A percentile compares a stretch with the other conserved stretches of the same genome.
Evolutionary conservation across 2,329 filamentous ascomycete genomes (phyloP).

Genomic region (Xylariaceae sp.): DNA sequence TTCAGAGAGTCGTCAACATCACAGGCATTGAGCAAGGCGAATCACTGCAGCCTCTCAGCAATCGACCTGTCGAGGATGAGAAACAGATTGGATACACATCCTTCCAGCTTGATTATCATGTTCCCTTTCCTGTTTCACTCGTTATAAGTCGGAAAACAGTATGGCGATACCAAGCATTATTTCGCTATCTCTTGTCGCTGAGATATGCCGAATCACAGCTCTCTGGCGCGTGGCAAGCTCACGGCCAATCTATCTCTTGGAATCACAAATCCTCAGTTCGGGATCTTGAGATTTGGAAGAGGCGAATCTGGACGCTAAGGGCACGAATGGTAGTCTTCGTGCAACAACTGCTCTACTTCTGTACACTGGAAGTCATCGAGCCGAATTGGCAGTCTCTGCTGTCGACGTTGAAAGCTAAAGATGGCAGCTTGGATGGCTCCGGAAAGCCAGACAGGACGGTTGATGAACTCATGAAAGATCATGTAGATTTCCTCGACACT

Average conservation of each 20-base stretch:
- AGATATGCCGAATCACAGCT: constrained; percentile 86
- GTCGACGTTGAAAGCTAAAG: constrained; percentile 69
- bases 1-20: constrained; percentile 95
- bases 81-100: constrained; percentile 88
- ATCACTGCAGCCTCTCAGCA: constrained; percentile 67
- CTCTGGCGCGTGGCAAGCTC: constrained; percentile 83
- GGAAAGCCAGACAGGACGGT: constrained; percentile 63
- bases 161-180: constrained; percentile 93
- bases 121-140: constrained; percentile 91
- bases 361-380: constrained; percentile 94
- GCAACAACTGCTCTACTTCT: constrained; percentile 94
- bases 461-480: constrained; percentile 97
- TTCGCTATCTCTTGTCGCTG: constrained; percentile 86
- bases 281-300: constrained; percentile 85
- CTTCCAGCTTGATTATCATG: constrained; percentile 86
- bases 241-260: constrained; percentile 79
- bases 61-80: constrained; percentile 71
- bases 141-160: constrained; percentile 95
- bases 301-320: constrained; percentile 83
- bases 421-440: constrained; percentile 42
- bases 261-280: constrained; percentile 70
- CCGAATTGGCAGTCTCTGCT: constrained; percentile 95
- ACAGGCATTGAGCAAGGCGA: constrained; percentile 92
- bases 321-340: constrained; percentile 96
- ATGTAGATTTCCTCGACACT: constrained; percentile 96